Evolutionary conservation across 2,329 filamentous ascomycete genomes (phyloP), one percentile per base, ranked within the genome.

Genomic region (Fusarium equiseti): DNA sequence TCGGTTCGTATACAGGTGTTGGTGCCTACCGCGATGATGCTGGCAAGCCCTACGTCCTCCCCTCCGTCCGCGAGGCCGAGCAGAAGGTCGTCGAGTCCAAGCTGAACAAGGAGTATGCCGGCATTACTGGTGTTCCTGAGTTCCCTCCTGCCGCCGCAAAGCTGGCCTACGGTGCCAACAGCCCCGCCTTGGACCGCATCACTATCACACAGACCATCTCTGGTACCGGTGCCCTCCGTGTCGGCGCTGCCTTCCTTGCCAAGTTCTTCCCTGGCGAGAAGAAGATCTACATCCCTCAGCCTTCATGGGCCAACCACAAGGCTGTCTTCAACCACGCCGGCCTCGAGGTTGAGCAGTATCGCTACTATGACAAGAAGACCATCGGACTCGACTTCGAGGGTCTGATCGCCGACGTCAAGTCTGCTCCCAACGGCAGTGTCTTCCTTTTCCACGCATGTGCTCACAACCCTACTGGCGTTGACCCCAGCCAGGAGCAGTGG

Each of bases 321-420:
- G 95, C 95, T 72, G 93, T 99, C 82, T 98, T 99, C 90, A 91
- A 89, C 84, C 95, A 98, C 83, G 92, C 93, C 32, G 94, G 95
- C 62, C 89, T 99, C 73, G 88, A 93, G 83, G 94, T 98, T 69
- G 90, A 95, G 85, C 94, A 95, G 85, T 99, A 99, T 89, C 89
- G 93, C 77, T 99, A 99, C 90, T 99, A 98, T 88, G 93, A 98
- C 90, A 97, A 97, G 88, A 91, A 97, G 81, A 98, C 95, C 79
- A 98, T 98, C 80, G 95, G 95, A 60, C 91, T 99, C 72, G 96
- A 99, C 88, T 98, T 98, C 79, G 93, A 97, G 75, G 96, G 96
- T 77, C 89, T 99, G 87, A 79, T 98, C 65, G 91, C 89, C 77
- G 95, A 98, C 81, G 91, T 99, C 85, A 94, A 97, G 86, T 89